phyloP scores from a whole-genome alignment of 2,329 filamentous ascomycete species.

The Fusarium albosuccineum region DNA sequence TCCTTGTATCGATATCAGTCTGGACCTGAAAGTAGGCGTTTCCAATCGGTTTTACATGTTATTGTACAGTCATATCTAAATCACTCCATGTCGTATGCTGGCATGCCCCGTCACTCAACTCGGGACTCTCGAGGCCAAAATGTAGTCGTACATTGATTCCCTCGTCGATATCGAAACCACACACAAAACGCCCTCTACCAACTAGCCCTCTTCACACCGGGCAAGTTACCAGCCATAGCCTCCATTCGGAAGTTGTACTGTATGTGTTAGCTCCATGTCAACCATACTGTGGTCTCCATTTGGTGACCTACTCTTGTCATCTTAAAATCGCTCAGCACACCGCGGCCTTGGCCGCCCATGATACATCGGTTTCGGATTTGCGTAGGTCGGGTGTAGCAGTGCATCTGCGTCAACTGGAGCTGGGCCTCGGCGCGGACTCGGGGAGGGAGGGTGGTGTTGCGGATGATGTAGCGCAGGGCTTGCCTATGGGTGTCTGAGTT shows the following conservation, averaged over 20 bases:
- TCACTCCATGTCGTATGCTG: constrained; percentile 11
- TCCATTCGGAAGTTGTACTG: constrained; percentile 95
- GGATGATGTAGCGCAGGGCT: constrained; percentile 92
- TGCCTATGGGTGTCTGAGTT: constrained; percentile 69
- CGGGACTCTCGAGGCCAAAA: constrained; percentile 9
- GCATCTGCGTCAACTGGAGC: constrained; percentile 93
- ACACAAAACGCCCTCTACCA: constrained; percentile 73
- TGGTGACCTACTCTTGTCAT: constrained; percentile 81
- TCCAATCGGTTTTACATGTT: constrained; percentile 29
- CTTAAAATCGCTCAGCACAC: constrained; percentile 94
- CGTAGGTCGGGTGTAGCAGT: constrained; percentile 92
- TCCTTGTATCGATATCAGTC: not conserved
- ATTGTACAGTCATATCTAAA: constrained; percentile 44
- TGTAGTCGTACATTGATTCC: constrained; percentile 42
- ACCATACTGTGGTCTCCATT: not conserved
- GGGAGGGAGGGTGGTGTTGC: constrained; percentile 87
- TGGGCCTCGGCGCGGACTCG: constrained; percentile 91
- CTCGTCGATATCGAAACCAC: not conserved
- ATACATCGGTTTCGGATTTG: constrained; percentile 96
- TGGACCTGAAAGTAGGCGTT: not conserved
- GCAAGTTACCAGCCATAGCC: constrained; percentile 85
- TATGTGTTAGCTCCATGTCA: constrained; percentile 43
- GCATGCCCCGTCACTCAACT: not conserved
- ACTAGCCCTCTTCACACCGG: constrained; percentile 95
- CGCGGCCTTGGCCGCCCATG: constrained; percentile 87